phyloP scores from a whole-genome alignment of 768 basidiomycete genomes.

The Boletellus sp. region DNA sequence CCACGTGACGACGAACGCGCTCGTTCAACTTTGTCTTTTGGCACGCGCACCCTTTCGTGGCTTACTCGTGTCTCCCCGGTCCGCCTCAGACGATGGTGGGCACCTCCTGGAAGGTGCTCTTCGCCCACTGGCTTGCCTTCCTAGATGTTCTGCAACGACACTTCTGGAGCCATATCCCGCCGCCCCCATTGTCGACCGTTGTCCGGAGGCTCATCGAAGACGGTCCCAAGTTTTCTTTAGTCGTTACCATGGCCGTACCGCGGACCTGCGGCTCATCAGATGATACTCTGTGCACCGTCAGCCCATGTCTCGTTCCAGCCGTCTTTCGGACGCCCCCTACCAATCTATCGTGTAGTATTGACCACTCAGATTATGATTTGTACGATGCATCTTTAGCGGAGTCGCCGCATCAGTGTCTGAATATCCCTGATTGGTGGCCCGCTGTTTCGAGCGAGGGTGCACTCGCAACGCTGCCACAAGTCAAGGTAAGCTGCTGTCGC shows the following conservation, averaged over 20 bases:
- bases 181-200: conserved; percentile 8
- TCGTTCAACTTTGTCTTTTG: neutral
- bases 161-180: conserved; percentile 7
- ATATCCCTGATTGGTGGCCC: conserved; percentile 1
- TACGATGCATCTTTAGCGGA: neutral
- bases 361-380: neutral
- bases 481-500: conserved; percentile 1
- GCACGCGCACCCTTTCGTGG: neutral
- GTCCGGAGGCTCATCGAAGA: conserved; percentile 6
- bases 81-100: neutral
- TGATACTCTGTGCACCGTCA: neutral
- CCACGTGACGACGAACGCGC: conserved; percentile 20
- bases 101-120: conserved; percentile 4
- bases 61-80: neutral
- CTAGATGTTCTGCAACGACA: conserved; percentile 10
- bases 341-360: conserved; percentile 5
- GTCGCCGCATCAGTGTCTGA: neutral
- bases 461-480: neutral
- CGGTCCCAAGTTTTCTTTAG: neutral
- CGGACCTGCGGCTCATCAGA: neutral
- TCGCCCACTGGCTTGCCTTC: conserved; percentile 14
- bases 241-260: neutral
- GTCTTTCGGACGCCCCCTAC: neutral
- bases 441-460: neutral
- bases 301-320: conserved; percentile 6